Conservation (phyloP, 2,329 filamentous ascomycete genomes). For the Salinomyces thailandicus region DNA sequence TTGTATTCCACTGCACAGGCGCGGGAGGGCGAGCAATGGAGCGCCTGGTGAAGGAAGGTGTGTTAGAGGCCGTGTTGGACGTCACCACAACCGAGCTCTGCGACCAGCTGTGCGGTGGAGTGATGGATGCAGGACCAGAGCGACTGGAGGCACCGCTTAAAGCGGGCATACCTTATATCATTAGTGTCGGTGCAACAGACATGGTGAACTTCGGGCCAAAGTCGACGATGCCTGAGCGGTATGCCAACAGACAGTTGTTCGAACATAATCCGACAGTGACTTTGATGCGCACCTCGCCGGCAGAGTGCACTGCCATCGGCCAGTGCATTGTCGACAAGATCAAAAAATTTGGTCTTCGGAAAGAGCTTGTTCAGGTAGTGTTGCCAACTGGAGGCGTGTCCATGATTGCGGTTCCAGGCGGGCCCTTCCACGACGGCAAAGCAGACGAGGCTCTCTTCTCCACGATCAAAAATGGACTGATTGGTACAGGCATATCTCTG, state of each 20-base stretch:
- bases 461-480: slow-evolving; percentile 40
- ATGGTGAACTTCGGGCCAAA: slow-evolving; percentile 55
- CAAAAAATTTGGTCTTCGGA: slow-evolving; percentile 28
- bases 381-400: slow-evolving; percentile 53
- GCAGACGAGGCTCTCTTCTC: slow-evolving; percentile 40
- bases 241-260: slow-evolving; percentile 43
- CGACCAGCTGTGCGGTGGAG: slow-evolving; percentile 53
- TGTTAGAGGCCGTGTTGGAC: slow-evolving; percentile 57
- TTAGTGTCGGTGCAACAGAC: slow-evolving; percentile 43
- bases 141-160: slow-evolving; percentile 49
- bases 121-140: slow-evolving; percentile 48
- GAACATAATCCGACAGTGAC: slow-evolving; percentile 59
- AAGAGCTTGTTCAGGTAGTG: slow-evolving; percentile 43
- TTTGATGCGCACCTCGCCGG: slow-evolving; percentile 51
- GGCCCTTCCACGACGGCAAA: slow-evolving; percentile 42
- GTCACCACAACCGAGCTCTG: slow-evolving; percentile 62
- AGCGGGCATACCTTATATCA: slow-evolving; percentile 47
- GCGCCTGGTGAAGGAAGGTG: slow-evolving; percentile 45
- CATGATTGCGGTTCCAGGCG: slow-evolving; percentile 44
- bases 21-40: slow-evolving; percentile 61
- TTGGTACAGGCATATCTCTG: slow-evolving; percentile 41
- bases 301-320: slow-evolving; percentile 48
- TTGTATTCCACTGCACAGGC: slow-evolving; percentile 61
- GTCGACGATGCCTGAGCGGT: slow-evolving; percentile 46
- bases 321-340: slow-evolving; percentile 47